Percentiles rank a stretch among this genome's conserved stretches.
phyloP scores from a whole-genome alignment of 768 basidiomycete genomes.

The Russula foetens region DNA sequence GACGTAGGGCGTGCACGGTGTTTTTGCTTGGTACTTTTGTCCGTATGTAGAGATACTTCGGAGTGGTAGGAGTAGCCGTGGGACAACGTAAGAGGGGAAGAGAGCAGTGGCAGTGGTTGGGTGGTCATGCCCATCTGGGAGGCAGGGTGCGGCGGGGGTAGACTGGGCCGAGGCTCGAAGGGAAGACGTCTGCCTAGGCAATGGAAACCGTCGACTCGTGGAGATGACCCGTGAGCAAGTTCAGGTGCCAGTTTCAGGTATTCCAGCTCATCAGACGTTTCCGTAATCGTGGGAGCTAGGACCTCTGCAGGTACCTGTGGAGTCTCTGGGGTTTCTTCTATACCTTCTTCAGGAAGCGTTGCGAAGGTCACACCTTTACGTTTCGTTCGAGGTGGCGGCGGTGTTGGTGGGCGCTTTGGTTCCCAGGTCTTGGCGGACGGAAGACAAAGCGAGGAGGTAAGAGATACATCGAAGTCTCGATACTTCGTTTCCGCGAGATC shows the following conservation, averaged over 20 bases:
- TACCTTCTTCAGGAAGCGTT: neutral
- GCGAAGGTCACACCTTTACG: slow-evolving; percentile 18
- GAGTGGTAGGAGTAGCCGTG: neutral
- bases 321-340: neutral
- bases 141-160: neutral
- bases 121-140: neutral
- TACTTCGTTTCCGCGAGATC: slow-evolving; percentile 1
- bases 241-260: neutral
- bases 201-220: neutral
- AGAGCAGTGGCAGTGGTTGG: neutral
- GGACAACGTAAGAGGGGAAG: neutral
- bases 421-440: neutral
- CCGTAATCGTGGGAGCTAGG: neutral
- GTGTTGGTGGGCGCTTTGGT: slow-evolving; percentile 2
- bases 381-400: neutral
- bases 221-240: neutral
- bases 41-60: neutral
- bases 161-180: neutral
- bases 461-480: slow-evolving; percentile 12
- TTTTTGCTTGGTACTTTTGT: neutral
- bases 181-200: neutral
- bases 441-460: slow-evolving; percentile 15
- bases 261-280: neutral
- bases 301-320: neutral
- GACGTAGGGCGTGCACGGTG: neutral